These are phyloP conservation scores for Claviceps citrina DNA, from an alignment of 2,329 filamentous ascomycete genomes.

Conservation along the genomic window DNA sequence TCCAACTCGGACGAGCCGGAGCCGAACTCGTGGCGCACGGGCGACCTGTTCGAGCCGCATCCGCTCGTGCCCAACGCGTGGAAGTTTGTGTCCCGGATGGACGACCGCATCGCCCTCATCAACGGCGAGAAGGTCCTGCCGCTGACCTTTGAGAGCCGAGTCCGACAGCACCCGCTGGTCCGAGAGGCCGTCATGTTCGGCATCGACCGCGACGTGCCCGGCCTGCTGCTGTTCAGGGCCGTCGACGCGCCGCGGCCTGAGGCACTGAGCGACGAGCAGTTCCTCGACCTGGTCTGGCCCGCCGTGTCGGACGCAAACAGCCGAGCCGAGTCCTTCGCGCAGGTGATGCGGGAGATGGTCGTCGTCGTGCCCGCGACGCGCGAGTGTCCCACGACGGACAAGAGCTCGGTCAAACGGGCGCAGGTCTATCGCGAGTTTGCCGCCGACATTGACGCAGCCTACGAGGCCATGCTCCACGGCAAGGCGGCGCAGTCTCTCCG, in stretches of 20 bases:
- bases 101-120: constrained; percentile 44
- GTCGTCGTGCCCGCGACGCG: constrained; percentile 27
- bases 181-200: constrained; percentile 46
- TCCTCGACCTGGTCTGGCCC: constrained; percentile 20
- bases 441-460: constrained; percentile 26
- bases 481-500: constrained; percentile 6
- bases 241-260: background rate
- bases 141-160: constrained; percentile 40
- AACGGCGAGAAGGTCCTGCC: constrained; percentile 59
- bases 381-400: constrained; percentile 34
- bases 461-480: constrained; percentile 13
- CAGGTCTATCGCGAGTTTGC: constrained; percentile 30
- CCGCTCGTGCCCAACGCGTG: constrained; percentile 35
- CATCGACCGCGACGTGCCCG: constrained; percentile 37
- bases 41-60: constrained; percentile 46
- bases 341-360: constrained; percentile 33
- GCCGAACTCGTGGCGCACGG: constrained; percentile 42
- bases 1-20: constrained; percentile 33
- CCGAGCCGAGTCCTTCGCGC: constrained; percentile 17
- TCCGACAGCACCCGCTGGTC: constrained; percentile 21
- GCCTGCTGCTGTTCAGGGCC: constrained; percentile 23
- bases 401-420: constrained; percentile 34
- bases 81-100: constrained; percentile 46
- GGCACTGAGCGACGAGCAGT: background rate
- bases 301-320: constrained; percentile 18